phyloP scores from a whole-genome alignment of 1,284 basidiomycete genomes.

The Nidula niveotomentosa region DNA sequence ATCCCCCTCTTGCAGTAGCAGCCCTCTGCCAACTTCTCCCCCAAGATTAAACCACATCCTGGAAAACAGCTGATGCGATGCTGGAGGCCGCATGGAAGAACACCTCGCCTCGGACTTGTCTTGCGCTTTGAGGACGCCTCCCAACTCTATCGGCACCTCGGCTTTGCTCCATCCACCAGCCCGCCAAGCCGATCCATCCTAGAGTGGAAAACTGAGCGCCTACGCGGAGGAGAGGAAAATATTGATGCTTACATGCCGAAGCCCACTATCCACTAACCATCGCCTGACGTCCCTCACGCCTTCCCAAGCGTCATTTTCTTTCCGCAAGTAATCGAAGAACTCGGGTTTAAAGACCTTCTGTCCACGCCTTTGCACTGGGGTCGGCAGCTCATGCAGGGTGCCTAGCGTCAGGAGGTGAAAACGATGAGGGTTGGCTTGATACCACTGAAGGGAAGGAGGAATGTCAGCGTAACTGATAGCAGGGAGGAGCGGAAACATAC shows the following conservation, averaged over 20 bases:
- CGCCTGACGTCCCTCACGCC: slow-evolving; percentile 52
- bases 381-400: slow-evolving; percentile 81
- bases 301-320: slow-evolving; percentile 56
- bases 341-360: slow-evolving; percentile 83
- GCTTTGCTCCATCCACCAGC: slow-evolving; percentile 51
- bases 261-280: slow-evolving; percentile 48
- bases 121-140: slow-evolving; percentile 54
- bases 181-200: slow-evolving; percentile 20
- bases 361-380: slow-evolving; percentile 73
- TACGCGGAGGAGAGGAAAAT: neutral
- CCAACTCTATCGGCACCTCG: slow-evolving; percentile 58
- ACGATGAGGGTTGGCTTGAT: slow-evolving; percentile 78
- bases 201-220: neutral
- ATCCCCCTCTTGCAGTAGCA: slow-evolving; percentile 38
- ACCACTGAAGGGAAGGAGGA: slow-evolving; percentile 48
- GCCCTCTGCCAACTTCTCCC: slow-evolving; percentile 15
- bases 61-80: slow-evolving; percentile 56
- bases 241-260: slow-evolving; percentile 14
- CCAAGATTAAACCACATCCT: slow-evolving; percentile 42
- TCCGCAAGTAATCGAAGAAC: slow-evolving; percentile 62
- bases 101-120: slow-evolving; percentile 14
- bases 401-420: slow-evolving; percentile 83
- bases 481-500: slow-evolving; percentile 39
- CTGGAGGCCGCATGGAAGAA: slow-evolving; percentile 29
- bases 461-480: neutral